phyloP scores from a whole-genome alignment of 495 filamentous ascomycete genomes.

The Xylaria palmicola region DNA sequence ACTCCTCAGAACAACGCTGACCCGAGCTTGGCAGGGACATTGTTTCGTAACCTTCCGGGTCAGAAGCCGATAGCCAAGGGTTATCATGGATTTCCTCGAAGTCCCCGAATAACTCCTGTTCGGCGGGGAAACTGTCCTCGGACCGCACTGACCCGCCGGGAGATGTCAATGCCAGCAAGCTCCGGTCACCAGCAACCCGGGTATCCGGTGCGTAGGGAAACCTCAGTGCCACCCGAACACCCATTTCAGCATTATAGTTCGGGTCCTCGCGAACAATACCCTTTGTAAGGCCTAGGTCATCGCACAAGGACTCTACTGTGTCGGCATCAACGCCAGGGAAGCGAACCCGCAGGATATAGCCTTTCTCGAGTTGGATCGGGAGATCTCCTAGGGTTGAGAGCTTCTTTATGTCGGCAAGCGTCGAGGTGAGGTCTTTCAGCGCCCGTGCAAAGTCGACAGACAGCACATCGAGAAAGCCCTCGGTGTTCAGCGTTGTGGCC shows the following conservation, averaged over 20 bases:
- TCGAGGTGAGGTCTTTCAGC: constrained; percentile 74
- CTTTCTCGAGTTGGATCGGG: constrained; percentile 68
- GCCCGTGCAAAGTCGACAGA: constrained; percentile 87
- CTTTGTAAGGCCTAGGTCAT: constrained; percentile 77
- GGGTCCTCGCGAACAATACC: constrained; percentile 79
- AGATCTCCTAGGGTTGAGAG: constrained; percentile 77
- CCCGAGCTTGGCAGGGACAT: constrained; percentile 45
- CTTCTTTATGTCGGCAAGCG: constrained; percentile 78
- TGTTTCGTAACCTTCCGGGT: constrained; percentile 50
- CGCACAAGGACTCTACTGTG: constrained; percentile 78
- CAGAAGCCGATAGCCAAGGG: constrained; percentile 45
- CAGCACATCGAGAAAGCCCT: constrained; percentile 78
- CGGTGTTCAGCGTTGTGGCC: constrained; percentile 63
- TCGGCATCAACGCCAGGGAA: constrained; percentile 89
- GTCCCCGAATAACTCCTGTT: constrained; percentile 37
- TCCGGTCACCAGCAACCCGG: constrained; percentile 20
- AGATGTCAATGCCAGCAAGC: constrained; percentile 45
- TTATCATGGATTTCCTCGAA: constrained; percentile 40
- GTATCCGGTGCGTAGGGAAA: constrained; percentile 80
- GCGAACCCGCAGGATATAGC: constrained; percentile 64
- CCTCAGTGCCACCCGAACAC: constrained; percentile 68
- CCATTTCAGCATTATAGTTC: constrained; percentile 62
- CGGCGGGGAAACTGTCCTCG: constrained; percentile 36
- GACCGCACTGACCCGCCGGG: constrained; percentile 48
- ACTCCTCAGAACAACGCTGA: constrained; percentile 52